phyloP scores from a whole-genome alignment of 1,284 basidiomycete genomes.

The Athelia sp. region DNA sequence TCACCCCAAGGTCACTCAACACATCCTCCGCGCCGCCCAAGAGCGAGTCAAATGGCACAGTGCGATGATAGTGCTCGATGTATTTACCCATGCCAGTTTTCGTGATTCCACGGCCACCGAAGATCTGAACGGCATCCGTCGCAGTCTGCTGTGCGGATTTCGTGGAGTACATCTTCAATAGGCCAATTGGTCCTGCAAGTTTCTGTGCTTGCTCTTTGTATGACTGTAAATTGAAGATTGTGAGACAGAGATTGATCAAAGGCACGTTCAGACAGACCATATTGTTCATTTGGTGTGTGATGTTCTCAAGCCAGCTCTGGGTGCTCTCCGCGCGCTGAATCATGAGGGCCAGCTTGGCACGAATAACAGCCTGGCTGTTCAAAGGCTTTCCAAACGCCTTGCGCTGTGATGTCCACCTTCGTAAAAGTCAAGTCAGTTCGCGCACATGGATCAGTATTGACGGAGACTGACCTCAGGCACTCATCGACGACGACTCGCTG shows the following conservation, averaged over 20 bases:
- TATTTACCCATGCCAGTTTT: conserved; percentile 63
- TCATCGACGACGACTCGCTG: conserved; percentile 48
- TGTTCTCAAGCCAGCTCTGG: conserved; percentile 86
- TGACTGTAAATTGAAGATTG: conserved; percentile 46
- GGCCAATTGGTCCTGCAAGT: conserved; percentile 67
- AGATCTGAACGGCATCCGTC: conserved; percentile 66
- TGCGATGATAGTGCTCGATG: conserved; percentile 63
- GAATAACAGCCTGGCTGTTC: conserved; percentile 85
- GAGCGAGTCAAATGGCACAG: conserved; percentile 57
- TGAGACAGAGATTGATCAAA: conserved; percentile 2
- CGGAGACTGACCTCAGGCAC: conserved; percentile 37
- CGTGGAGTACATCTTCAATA: conserved; percentile 64
- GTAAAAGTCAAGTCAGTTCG: conserved; percentile 4
- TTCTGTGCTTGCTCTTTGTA: conserved; percentile 79
- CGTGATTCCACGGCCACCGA: conserved; percentile 65
- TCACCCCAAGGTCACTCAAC: conserved; percentile 57
- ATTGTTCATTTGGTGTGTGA: conserved; percentile 93
- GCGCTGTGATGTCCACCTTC: conserved; percentile 79
- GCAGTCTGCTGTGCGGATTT: conserved; percentile 55
- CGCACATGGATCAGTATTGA: not conserved
- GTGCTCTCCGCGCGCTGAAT: conserved; percentile 85
- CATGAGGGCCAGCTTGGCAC: conserved; percentile 84
- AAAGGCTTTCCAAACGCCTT: conserved; percentile 89
- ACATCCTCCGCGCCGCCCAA: conserved; percentile 66
- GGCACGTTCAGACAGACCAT: conserved; percentile 36